These are phyloP conservation scores for Asterella californica DNA, from an alignment of 225 moss, liverwort and hornwort species.

Conservation along the genomic window DNA sequence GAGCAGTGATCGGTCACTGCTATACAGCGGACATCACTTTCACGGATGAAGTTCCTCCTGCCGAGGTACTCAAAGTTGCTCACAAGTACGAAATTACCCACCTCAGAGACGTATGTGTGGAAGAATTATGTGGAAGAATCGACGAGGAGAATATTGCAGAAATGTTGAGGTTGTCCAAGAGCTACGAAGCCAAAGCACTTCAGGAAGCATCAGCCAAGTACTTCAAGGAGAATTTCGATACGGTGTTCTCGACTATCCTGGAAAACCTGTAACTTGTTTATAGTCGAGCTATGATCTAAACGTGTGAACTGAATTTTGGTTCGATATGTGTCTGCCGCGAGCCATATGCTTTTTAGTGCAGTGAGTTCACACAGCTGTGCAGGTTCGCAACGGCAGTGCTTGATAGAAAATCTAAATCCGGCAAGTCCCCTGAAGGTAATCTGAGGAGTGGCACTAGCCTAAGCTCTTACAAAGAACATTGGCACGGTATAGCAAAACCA, in stretches of 20 bases:
- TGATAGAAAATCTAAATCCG: too few species aligned
- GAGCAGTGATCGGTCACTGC: conserved; percentile 44
- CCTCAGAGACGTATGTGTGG: conserved; percentile 39
- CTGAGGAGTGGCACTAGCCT: too few species aligned
- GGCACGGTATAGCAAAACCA: too few species aligned
- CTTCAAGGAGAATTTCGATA: conserved; percentile 48
- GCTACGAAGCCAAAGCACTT: conserved; percentile 40
- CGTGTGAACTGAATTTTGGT: too few species aligned
- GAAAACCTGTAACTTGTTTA: conserved; percentile 29
- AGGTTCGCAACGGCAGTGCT: too few species aligned
- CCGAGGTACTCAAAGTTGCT: conserved; percentile 43
- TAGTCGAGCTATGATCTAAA: too few species aligned
- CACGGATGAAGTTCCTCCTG: conserved; percentile 37
- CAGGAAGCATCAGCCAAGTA: conserved; percentile 45
- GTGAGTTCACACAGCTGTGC: too few species aligned
- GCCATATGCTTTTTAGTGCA: too few species aligned
- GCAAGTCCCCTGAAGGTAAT: too few species aligned
- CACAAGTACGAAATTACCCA: conserved; percentile 48
- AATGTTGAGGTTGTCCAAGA: conserved; percentile 46
- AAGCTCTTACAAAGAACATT: too few species aligned
- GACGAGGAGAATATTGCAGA: conserved; percentile 37
- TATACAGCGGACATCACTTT: conserved; percentile 45
- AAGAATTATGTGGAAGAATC: conserved; percentile 38
- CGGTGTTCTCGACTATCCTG: conserved; percentile 35
- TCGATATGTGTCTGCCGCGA: too few species aligned